Evolutionary conservation across 2,329 filamentous ascomycete species (phyloP), one percentile per base, ranked within the genome.

Genomic region (Clarireedia monteithiana): DNA sequence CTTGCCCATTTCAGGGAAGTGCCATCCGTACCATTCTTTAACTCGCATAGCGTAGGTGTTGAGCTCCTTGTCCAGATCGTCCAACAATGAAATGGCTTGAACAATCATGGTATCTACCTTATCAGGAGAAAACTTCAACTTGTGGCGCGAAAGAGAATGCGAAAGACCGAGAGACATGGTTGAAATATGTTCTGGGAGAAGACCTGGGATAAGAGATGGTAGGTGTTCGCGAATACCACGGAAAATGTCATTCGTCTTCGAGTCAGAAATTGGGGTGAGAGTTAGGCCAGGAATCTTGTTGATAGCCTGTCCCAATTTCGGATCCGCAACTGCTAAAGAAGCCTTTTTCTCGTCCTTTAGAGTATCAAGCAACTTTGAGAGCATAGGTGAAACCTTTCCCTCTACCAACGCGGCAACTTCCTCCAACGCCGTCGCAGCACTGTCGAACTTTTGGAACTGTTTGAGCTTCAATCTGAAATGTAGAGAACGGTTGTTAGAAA

Each of bases 61-160:
- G 62, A 99, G 79, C 75, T 99, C 94, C 80, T 99, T 99, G 78
- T 99, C 94, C 60, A 99, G 78, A 63, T 99, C 94, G 70, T 99
- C 94, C 48, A 99, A 80, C 51, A 96, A 83, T 62, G 88, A 86
- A 70, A 99, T 94, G 56, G 91, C 91, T 76, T 99, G 94, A 57
- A 99, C 91, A 69, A 99, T 96, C 94, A 99, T 99, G 51, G 94
- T 94, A 71, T 99, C 94, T 64, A 99, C 92, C 80, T 99, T 99
- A 71, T 99, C 91, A 56, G 92, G 88, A 7, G 90, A 96, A 76
- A 99, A 99, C 79, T 96, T 96, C 69, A 99, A 84, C 81, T 96
- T 97, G 77, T 99, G 91, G 62, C 91, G 86, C 48, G 92, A 95
- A 68, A 99, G 85, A 56, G 91, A 96, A 77, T 99, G 94, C 38